Percentiles rank a stretch among this genome's conserved stretches.
Conservation (phyloP, 2,329 filamentous ascomycete species). For the Phoma sp. region DNA sequence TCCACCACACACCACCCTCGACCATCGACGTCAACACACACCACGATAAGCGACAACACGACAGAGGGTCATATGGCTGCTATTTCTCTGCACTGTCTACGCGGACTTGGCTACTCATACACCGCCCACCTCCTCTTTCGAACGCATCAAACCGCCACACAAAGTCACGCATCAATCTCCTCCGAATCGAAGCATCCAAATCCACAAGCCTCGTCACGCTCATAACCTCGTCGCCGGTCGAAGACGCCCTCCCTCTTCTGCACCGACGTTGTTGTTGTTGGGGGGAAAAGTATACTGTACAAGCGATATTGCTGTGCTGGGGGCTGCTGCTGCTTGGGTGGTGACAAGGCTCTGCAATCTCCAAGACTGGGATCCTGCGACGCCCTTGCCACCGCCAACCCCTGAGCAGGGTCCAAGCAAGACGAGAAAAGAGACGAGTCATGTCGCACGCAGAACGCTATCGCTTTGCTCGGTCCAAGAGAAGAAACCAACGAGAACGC, state of each 20-base stretch:
- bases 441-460: background rate
- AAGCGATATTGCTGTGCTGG: conserved; percentile 24
- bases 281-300: conserved; percentile 29
- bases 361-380: background rate
- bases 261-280: conserved; percentile 2
- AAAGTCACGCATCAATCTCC: conserved; percentile 1
- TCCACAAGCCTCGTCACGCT: conserved; percentile 26
- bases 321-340: background rate
- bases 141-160: background rate
- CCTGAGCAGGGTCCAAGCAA: background rate
- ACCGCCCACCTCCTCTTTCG: background rate
- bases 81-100: background rate
- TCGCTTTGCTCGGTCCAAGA: background rate
- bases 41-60: background rate
- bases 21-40: background rate
- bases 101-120: conserved; percentile 5
- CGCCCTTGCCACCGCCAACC: background rate
- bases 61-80: background rate
- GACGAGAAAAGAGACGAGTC: background rate
- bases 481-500: conserved; percentile 1
- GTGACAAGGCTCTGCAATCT: background rate
- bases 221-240: conserved; percentile 24
- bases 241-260: background rate
- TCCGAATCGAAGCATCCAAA: conserved; percentile 23
- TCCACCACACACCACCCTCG: background rate